Evolutionary conservation across 1,284 basidiomycete genomes (phyloP).

Genomic region (Hypsizygus ulmarius): DNA sequence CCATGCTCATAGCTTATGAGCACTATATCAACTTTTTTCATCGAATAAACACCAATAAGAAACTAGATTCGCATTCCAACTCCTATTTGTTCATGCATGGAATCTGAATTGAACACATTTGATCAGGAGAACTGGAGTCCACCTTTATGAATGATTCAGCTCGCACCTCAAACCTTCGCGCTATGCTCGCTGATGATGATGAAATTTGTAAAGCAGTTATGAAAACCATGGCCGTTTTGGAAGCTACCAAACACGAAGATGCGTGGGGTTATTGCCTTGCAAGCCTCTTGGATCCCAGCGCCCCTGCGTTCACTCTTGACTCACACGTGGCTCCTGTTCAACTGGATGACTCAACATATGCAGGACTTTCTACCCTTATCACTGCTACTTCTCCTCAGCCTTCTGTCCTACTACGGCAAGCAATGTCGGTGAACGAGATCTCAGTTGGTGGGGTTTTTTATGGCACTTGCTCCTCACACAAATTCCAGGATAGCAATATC

Average conservation of each 20-base stretch:
- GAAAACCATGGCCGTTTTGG: constrained; percentile 1
- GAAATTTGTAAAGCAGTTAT: background rate
- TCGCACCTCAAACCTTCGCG: constrained; percentile 12
- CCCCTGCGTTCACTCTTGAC: background rate
- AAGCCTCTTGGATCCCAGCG: constrained; percentile 8
- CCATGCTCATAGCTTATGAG: constrained; percentile 16
- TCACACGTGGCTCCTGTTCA: background rate
- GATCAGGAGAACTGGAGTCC: constrained; percentile 14
- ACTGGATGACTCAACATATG: background rate
- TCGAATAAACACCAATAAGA: constrained; percentile 18
- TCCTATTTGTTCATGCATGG: background rate
- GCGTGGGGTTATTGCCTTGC: constrained; percentile 7
- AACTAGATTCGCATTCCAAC: constrained; percentile 9
- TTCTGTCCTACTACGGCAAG: background rate
- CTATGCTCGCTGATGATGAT: constrained; percentile 10
- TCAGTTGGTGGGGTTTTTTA: background rate
- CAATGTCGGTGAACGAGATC: background rate
- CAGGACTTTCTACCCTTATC: background rate
- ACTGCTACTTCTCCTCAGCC: background rate
- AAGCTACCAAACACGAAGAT: constrained; percentile 4
- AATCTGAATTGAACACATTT: background rate
- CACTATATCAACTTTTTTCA: constrained; percentile 20
- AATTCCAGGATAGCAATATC: background rate
- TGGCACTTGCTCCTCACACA: background rate
- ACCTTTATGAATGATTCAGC: constrained; percentile 10